Evolutionary conservation across 2,329 filamentous ascomycete genomes (phyloP).

Genomic region (Colletotrichum simmondsii): DNA sequence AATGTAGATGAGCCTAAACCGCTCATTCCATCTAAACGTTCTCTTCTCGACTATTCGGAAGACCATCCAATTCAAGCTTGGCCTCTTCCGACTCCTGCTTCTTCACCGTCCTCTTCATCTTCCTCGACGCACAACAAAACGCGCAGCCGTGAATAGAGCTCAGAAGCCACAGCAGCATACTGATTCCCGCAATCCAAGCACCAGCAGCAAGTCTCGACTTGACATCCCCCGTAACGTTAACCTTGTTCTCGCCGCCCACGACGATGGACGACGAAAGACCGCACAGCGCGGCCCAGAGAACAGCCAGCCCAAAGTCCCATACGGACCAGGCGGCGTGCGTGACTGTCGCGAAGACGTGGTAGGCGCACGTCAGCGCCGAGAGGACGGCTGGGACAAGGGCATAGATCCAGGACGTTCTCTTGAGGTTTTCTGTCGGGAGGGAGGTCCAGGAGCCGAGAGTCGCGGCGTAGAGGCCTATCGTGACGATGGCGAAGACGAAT

Average conservation of each 20-base stretch:
- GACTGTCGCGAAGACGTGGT: constrained; percentile 22
- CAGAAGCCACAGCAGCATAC: constrained; percentile 20
- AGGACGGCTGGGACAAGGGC: constrained; percentile 23
- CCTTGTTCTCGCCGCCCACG: not conserved
- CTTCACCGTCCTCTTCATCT: not conserved
- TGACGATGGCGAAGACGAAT: constrained; percentile 28
- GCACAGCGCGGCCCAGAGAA: constrained; percentile 30
- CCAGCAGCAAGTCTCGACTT: constrained; percentile 10
- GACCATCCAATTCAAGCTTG: constrained; percentile 2
- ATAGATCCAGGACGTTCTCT: constrained; percentile 17
- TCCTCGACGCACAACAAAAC: constrained; percentile 13
- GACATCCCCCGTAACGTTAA: not conserved
- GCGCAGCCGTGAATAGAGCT: constrained; percentile 15
- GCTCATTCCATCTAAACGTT: not conserved
- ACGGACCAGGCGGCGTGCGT: constrained; percentile 28
- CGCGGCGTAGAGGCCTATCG: constrained; percentile 23
- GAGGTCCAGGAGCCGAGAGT: constrained; percentile 17
- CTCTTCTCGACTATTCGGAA: not conserved
- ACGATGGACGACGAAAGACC: constrained; percentile 6
- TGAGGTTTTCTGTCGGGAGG: not conserved
- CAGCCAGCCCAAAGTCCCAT: constrained; percentile 24
- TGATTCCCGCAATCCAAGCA: constrained; percentile 21
- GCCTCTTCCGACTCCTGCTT: not conserved
- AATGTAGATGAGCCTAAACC: not conserved
- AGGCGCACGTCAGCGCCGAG: constrained; percentile 16